These are phyloP conservation scores for Phaseolus lunatus DNA, from an alignment of 306 rosid genomes.

Conservation along the genomic window DNA sequence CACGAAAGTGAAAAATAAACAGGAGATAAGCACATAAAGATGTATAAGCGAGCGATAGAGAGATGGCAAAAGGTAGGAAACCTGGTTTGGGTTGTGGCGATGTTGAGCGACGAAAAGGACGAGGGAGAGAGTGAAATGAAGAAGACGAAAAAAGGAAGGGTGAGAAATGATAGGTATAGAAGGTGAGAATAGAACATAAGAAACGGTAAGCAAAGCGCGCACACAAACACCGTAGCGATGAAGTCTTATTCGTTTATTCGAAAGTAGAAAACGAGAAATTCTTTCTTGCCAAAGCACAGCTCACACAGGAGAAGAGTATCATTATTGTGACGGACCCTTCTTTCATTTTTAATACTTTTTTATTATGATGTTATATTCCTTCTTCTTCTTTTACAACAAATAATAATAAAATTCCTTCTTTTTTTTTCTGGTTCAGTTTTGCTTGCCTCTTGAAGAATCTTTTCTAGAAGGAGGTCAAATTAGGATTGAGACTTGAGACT, in stretches of 20 bases:
- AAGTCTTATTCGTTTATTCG: conserved; percentile 28
- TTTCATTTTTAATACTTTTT: not conserved
- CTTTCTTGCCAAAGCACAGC: not conserved
- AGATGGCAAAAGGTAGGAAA: conserved; percentile 41
- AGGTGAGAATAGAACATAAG: not conserved
- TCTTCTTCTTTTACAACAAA: too few relatives aligned
- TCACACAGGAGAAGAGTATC: conserved; percentile 1
- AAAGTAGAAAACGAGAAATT: conserved; percentile 4
- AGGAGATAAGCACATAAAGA: not conserved
- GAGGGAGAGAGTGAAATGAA: conserved; percentile 17
- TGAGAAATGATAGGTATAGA: not conserved
- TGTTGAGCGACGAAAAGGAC: conserved; percentile 14
- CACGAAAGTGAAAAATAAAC: conserved; percentile 12
- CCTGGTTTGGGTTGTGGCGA: conserved; percentile 43
- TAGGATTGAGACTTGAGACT: not conserved
- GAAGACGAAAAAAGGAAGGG: conserved; percentile 17
- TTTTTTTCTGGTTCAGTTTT: conserved; percentile 16
- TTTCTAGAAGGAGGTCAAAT: not conserved
- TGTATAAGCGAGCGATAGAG: not conserved
- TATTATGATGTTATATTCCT: not conserved
- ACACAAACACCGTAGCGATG: conserved; percentile 20
- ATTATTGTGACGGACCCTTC: conserved; percentile 16
- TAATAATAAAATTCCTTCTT: not conserved
- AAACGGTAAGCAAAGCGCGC: not conserved
- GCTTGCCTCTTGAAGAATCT: not conserved